Base-by-base conservation (phyloP, 2,329 filamentous ascomycete species). In the Talaromyces sp. region DNA sequence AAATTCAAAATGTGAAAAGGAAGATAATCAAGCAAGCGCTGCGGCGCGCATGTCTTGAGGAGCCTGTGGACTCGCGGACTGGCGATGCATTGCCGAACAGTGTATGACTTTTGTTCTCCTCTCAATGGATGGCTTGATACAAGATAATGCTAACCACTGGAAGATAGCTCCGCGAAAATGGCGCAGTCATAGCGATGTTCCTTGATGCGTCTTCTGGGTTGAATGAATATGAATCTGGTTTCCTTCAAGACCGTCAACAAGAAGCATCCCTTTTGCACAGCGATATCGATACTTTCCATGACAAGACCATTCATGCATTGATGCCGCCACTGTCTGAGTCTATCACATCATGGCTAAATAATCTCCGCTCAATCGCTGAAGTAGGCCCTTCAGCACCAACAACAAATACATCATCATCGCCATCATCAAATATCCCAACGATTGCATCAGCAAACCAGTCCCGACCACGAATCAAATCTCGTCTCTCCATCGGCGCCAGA, bases 141-240 rank as follows among this genome's bases (percentile, higher is more conserved):
- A 25, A 43, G 22, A 59, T 36, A 17, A 25, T 74, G 34, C 76
- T 63, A 25, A 63, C 40, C 19, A 29, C 25, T 27, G 13, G 34
- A 51, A n/a, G 19, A 56, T 60, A 80, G 78, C 72, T 71, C 64
- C 76, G 74, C 34, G 75, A 78, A 58, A 72, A 71, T 11, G 68
- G 77, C 22, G 72, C 73, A 36, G 70, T 79, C n/a, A 74, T 78
- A 59, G 70, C 73, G 1, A 68, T 79, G n/a, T 80, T 77, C 53
- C 71, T 79, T 6, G 73, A 78, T 19, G 73, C 75, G 2, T 68
- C 72, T 8, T 64, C 70, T 17, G 47, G 65, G 29, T 68, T 72
- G 36, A 49, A 61, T 43, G 56, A 59, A 40, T 53, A 58, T 38
- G 54, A 56, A 38, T 38, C 31, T 10, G 19, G 25, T 22, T 59